phyloP scores from a whole-genome alignment of 768 basidiomycete species.

The Rhizopogon roseolus region DNA sequence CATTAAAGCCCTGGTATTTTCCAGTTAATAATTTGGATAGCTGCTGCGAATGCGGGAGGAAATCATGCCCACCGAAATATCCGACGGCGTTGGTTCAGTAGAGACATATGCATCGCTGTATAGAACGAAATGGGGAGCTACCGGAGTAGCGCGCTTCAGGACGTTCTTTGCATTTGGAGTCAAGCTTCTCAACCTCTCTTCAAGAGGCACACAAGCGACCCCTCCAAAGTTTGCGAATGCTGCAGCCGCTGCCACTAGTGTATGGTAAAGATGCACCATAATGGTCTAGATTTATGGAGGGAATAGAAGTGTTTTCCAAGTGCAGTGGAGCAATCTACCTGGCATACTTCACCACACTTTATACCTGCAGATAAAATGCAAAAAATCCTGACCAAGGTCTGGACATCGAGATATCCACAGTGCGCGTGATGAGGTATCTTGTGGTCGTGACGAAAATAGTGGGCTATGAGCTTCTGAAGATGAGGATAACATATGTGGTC shows the following conservation, averaged over 20 bases:
- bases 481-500: background rate
- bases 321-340: background rate
- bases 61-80: constrained; percentile 32
- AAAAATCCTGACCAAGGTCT: background rate
- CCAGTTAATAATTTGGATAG: background rate
- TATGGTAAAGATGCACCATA: constrained; percentile 12
- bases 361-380: constrained; percentile 10
- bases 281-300: background rate
- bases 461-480: background rate
- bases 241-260: constrained; percentile 1
- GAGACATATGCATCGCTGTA: constrained; percentile 39
- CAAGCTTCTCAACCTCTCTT: constrained; percentile 17
- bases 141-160: constrained; percentile 26
- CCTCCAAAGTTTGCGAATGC: constrained; percentile 7
- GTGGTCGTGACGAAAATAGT: background rate
- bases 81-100: constrained; percentile 39
- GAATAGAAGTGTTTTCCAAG: background rate
- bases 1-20: constrained; percentile 13
- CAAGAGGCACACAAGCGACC: constrained; percentile 12
- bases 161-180: constrained; percentile 17
- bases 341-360: constrained; percentile 5
- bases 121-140: constrained; percentile 45
- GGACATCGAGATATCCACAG: too few species aligned
- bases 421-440: background rate
- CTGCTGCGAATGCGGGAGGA: background rate